Percentiles rank a stretch among this genome's conserved stretches.
Conservation (phyloP, 164 flowering plant genomes). For the Sextonia rubra region DNA sequence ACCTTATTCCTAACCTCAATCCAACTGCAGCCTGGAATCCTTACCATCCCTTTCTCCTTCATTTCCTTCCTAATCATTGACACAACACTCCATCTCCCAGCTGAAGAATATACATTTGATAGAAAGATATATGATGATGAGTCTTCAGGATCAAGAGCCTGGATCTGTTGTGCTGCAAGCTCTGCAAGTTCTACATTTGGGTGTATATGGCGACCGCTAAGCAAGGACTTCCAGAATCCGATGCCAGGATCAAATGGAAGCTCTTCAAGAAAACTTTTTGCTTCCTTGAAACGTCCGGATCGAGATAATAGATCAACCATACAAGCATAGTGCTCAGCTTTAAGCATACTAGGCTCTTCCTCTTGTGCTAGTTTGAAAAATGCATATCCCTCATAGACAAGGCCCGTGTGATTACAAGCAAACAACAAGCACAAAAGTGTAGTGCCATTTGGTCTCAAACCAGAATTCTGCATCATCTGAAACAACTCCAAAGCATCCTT, state of each 20-base stretch:
- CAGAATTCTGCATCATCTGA: background rate
- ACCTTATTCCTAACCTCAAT: slow-evolving; percentile 49
- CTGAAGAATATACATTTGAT: slow-evolving; percentile 59
- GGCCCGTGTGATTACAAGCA: slow-evolving; percentile 81
- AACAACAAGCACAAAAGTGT: slow-evolving; percentile 56
- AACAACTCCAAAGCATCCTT: slow-evolving; percentile 43
- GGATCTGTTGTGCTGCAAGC: slow-evolving; percentile 44
- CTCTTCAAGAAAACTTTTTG: slow-evolving; percentile 35
- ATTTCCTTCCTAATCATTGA: slow-evolving; percentile 55
- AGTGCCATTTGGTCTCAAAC: slow-evolving; percentile 4
- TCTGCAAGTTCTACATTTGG: slow-evolving; percentile 50
- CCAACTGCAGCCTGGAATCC: slow-evolving; percentile 81
- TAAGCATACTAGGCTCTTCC: slow-evolving; percentile 36
- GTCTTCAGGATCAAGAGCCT: slow-evolving; percentile 58
- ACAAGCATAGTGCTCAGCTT: slow-evolving; percentile 76
- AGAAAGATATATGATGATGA: slow-evolving; percentile 71
- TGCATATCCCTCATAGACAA: slow-evolving; percentile 49
- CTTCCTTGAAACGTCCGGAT: slow-evolving; percentile 59
- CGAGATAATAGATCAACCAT: slow-evolving; percentile 73
- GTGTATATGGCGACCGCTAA: slow-evolving; percentile 76
- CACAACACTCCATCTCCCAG: slow-evolving; percentile 57
- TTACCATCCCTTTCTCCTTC: slow-evolving; percentile 50
- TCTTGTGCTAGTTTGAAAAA: slow-evolving; percentile 40
- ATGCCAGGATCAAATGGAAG: slow-evolving; percentile 75
- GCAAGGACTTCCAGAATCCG: slow-evolving; percentile 86